phyloP scores from a whole-genome alignment of 495 filamentous ascomycete genomes.

The Cudoniella acicularis region DNA sequence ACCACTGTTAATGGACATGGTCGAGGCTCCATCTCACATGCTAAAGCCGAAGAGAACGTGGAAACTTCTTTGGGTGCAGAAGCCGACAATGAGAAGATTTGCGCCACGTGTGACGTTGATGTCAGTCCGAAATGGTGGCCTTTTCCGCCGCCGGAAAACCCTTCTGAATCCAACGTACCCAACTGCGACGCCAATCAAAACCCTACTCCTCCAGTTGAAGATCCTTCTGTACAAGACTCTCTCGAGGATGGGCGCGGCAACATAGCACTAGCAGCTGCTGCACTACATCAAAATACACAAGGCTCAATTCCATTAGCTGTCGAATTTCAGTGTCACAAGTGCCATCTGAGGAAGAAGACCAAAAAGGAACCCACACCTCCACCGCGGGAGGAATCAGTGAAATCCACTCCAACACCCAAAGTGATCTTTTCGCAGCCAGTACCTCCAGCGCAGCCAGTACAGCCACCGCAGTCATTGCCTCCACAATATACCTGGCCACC shows the following conservation, averaged over 20 bases:
- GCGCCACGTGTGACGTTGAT: conserved; percentile 55
- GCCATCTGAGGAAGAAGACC: conserved; percentile 38
- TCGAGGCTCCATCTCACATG: conserved; percentile 21
- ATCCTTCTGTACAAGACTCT: conserved; percentile 29
- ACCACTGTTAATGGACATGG: conserved; percentile 4
- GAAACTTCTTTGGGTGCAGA: neutral
- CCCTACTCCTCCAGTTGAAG: conserved; percentile 39
- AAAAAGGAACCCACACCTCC: conserved; percentile 32
- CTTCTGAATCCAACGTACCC: conserved; percentile 4
- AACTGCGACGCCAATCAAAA: conserved; percentile 34
- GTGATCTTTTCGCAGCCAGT: conserved; percentile 25
- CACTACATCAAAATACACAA: conserved; percentile 19
- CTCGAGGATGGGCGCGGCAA: conserved; percentile 41
- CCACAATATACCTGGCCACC: conserved; percentile 26
- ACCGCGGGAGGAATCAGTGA: conserved; percentile 10
- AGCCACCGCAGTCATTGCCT: conserved; percentile 1
- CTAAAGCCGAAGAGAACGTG: conserved; percentile 33
- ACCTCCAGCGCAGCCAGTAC: too few species aligned
- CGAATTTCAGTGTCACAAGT: conserved; percentile 52
- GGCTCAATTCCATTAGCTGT: neutral
- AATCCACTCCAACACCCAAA: conserved; percentile 14
- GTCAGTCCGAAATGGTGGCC: conserved; percentile 61
- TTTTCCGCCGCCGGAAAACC: conserved; percentile 10
- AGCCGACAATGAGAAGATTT: conserved; percentile 18
- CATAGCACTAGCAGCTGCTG: conserved; percentile 42